Base-by-base conservation (phyloP, 2,329 filamentous ascomycete species). In the Madurella fahalii region DNA sequence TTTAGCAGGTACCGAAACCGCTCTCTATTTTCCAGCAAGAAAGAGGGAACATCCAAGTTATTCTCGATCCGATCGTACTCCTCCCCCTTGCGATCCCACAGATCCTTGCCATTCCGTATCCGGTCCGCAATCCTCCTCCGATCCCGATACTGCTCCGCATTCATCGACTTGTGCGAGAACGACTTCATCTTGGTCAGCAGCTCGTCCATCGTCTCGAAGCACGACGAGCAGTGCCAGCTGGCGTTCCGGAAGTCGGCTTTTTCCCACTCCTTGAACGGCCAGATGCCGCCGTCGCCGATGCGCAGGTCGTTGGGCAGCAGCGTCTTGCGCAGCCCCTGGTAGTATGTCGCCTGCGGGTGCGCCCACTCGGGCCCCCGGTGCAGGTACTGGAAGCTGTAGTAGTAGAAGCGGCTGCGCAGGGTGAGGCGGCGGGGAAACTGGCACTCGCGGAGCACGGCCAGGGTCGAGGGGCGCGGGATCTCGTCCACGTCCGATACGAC, bases 221-320 rank as follows among this genome's bases (percentile, higher is more conserved):
- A 85, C 52, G 73, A 79, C 48, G 78, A 82, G 71, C 82, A 86
- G 66, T 85, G 82, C 83, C 83, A 86, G 0, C 71, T 77, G 0
- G 80, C 78, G 60, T 81, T 76, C 61, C 66, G 66, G 34, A 83
- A 58, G 5, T 72, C 70, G 8, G 68, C 73, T 58, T 72, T 74
- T 57, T 81, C 74, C 41, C 69, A 67, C 37, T 68, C 67, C 32
- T 73, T 69, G 1, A 72, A 57, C 1, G 73, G 64, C 41, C 68
- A 69, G 4, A 72, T 45, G 3, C 73, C 72, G 43, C 73, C 73
- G 43, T 77, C 73, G 41, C 75, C 71, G 58, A 74, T 73, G 20
- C 82, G 77, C 48, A 85, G 70, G 60, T 82, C 74, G 25, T 74
- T 74, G 0, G 82, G 83, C 17, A 69, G 66, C 44, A 85, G 69